Base-by-base conservation (phyloP, 192 early-diverging fungal species). In the Podila horticola region DNA sequence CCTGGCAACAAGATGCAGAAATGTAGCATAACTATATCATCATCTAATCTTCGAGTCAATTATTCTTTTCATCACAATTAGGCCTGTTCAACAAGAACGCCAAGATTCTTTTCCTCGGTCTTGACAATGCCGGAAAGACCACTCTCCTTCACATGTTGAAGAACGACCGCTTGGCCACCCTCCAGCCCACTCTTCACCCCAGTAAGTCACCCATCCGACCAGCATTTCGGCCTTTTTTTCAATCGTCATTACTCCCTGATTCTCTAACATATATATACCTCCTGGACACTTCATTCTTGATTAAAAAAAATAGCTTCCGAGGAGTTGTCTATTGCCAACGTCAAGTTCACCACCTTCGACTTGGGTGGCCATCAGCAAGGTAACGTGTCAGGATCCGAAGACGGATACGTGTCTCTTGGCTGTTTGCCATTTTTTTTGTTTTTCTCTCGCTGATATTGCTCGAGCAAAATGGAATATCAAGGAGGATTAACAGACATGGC, bases 61-160 rank as follows among this genome's bases (percentile, higher is more conserved):
- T 45, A 4, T 55, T 24, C 34, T 49, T 50, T 19, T 50, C 33
- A 22, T 22, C 38, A 11, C 9, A 34, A 0, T 19, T 84, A 99
- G 97, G 98, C 75, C 91, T 99, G 82, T 86, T 97, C 82, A 98
- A 99, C 88, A 99, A 99, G 88, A 98, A 96, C 85, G 98, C 97
- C 65, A 98, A 97, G 87, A 96, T 99, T 77, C 88, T 99, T 61
- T 99, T 99, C 88, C 91, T 99, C 62, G 98, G 98, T 66, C 91
- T 99, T 57, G 98, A 99, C 85, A 97, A 97, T 88, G 96, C 96
- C 66, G 96, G 96, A 67, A 99, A 99, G 88, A 99, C 98, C 4
- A 99, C 98, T 59, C 89, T 99, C 22, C 90, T 99, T 63, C 98
- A 99, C 88, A 97, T 99, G 95, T 90, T 99, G 76, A 99, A 99